A percentile compares a stretch with the other conserved stretches of the same genome.
Evolutionary conservation across 2,329 filamentous ascomycete genomes (phyloP).

Genomic region (Epichloe bromicola): DNA sequence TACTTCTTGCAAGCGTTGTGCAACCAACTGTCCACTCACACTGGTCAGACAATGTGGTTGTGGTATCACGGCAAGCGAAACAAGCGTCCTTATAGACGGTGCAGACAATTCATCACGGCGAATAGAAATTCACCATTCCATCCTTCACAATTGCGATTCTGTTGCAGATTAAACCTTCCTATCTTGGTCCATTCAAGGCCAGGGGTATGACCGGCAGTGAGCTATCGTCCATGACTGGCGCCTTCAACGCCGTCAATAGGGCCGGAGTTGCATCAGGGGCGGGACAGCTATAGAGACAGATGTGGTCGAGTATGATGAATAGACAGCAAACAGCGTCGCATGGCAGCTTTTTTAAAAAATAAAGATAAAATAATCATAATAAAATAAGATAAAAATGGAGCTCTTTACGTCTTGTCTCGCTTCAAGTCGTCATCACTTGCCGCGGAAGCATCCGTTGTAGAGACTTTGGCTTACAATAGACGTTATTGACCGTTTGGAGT

Average conservation of each 20-base stretch:
- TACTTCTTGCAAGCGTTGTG: background rate
- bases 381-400: background rate
- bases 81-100: background rate
- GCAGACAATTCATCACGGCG: background rate
- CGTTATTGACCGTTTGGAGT: slow-evolving; percentile 4
- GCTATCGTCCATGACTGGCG: background rate
- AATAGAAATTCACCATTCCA: background rate
- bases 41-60: background rate
- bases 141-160: background rate
- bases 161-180: background rate
- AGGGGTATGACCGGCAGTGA: background rate
- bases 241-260: background rate
- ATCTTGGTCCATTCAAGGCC: background rate
- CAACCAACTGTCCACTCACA: background rate
- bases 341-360: background rate
- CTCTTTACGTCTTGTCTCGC: too few relatives aligned
- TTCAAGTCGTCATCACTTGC: background rate
- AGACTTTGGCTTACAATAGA: slow-evolving; percentile 2
- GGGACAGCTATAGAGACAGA: background rate
- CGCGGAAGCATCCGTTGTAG: slow-evolving; percentile 1
- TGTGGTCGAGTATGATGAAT: background rate
- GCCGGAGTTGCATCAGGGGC: background rate
- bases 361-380: too few relatives aligned
- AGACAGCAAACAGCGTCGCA: slow-evolving; percentile 1
- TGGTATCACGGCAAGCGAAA: slow-evolving; percentile 3